A percentile compares a stretch with the other conserved stretches of the same genome.
phyloP scores from a whole-genome alignment of 2,329 filamentous ascomycete genomes.

The Alternaria brassicicola region DNA sequence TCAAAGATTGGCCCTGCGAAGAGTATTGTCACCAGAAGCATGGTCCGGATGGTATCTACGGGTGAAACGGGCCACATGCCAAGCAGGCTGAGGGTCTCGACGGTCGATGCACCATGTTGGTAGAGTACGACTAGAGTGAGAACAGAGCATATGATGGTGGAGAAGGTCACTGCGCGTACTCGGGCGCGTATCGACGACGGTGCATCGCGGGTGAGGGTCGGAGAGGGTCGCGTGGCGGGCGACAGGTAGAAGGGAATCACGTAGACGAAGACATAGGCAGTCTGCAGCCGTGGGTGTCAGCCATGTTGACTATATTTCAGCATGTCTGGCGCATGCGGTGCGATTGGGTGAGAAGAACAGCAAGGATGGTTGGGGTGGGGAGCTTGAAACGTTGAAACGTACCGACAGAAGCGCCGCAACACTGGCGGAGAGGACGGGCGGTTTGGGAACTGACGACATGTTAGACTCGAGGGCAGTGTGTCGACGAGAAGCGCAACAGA shows the following conservation, averaged over 20 bases:
- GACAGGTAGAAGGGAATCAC: constrained; percentile 91
- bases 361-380: constrained; percentile 25
- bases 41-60: constrained; percentile 65
- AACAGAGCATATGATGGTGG: constrained; percentile 71
- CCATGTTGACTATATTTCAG: constrained; percentile 9
- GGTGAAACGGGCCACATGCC: constrained; percentile 81
- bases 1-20: constrained; percentile 89
- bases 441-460: constrained; percentile 43
- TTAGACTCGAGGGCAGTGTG: constrained; percentile 36
- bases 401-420: constrained; percentile 48
- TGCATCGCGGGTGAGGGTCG: constrained; percentile 80
- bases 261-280: constrained; percentile 86
- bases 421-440: constrained; percentile 44
- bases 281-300: constrained; percentile 53
- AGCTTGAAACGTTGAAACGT: constrained; percentile 36
- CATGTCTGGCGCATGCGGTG: constrained; percentile 13
- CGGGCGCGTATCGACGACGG: constrained; percentile 88
- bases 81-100: constrained; percentile 69
- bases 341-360: constrained; percentile 34
- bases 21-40: constrained; percentile 76
- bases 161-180: constrained; percentile 77
- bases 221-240: constrained; percentile 76
- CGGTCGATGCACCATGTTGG: constrained; percentile 56
- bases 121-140: constrained; percentile 71
- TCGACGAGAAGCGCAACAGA: constrained; percentile 18